Evolutionary conservation across 305 asterid species (phyloP), one percentile per base, ranked within the genome.

Genomic region (Fraxinus paxiana): DNA sequence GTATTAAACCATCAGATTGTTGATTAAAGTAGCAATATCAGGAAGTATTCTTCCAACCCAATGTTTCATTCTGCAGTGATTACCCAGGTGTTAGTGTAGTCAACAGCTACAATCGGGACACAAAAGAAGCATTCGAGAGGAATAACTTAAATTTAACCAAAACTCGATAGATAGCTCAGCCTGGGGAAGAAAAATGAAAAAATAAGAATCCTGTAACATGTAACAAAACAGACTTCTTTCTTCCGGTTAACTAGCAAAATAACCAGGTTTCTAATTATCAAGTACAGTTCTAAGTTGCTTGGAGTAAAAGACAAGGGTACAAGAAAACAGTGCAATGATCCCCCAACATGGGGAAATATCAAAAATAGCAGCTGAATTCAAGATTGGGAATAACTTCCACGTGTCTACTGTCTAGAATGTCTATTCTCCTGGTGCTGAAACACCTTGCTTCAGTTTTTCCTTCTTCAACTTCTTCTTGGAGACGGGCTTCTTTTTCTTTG

Each of bases 391-490:
- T 54, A 34, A 31, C 75, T 69, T 4, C 54, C 17, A 2, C 63
- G 18, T 3, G 18, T 51, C 15, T 65, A 35, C 79, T 3, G 18
- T 51, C 15, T 65, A 35, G 80, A 56, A 77, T 17, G 82, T 78
- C 92, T 92, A 95, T 80, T 93, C 99, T 80, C 99, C 98, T 0
- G 99, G 99, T 33, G 98, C 93, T 1, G 99, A 89, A 33, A 93
- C 92, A 22, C 98, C 98, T 81, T 95, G 97, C 92, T 88, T 95
- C 89, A 93, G 94, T 71, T 94, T 88, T 86, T 95, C 99, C 90
- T 18, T 91, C 96, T 93, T 94, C 94, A 93, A 87, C 95, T 95
- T 95, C 94, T 95, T 95, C 94, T 93, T 95, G 69, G 99, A 95
- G 86, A 95, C n/a, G 10, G 98, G 99, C 92, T 95, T 95, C 97